A percentile compares a stretch with the other conserved stretches of the same genome.
Evolutionary conservation across 768 basidiomycete species (phyloP).

Genomic region (Butyriboletus loyo): DNA sequence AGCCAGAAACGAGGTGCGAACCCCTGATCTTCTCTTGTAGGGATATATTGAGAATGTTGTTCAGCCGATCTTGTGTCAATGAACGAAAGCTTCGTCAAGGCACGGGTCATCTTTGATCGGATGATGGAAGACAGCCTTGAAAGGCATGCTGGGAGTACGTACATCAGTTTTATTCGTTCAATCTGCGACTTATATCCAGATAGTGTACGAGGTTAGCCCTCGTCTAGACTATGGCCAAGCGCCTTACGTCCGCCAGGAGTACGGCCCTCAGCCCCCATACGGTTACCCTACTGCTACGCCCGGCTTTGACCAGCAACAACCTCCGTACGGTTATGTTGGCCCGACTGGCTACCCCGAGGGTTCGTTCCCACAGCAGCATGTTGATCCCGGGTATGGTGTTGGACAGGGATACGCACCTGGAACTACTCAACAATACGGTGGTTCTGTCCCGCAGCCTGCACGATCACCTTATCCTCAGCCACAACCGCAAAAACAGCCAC

Average conservation of each 20-base stretch:
- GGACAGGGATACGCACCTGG: constrained; percentile 22
- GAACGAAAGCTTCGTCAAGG: constrained; percentile 91
- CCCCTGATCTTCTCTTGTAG: neutral
- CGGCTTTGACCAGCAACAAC: constrained; percentile 41
- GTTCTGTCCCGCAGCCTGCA: constrained; percentile 25
- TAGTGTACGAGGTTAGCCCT: constrained; percentile 51
- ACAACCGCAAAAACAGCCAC: constrained; percentile 25
- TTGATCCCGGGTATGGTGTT: constrained; percentile 20
- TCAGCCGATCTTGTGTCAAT: constrained; percentile 90
- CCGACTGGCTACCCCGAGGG: constrained; percentile 25
- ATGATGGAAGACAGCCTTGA: constrained; percentile 93
- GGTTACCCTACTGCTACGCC: constrained; percentile 40
- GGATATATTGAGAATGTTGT: neutral
- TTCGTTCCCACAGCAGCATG: constrained; percentile 27
- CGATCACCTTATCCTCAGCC: constrained; percentile 33
- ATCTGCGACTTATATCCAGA: constrained; percentile 6
- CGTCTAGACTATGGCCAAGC: constrained; percentile 29
- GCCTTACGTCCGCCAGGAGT: constrained; percentile 31
- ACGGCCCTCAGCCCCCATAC: constrained; percentile 41
- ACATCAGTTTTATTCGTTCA: neutral
- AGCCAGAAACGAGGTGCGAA: constrained; percentile 78
- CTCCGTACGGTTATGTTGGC: constrained; percentile 25
- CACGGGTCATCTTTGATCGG: constrained; percentile 83
- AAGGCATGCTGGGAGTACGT: constrained; percentile 61
- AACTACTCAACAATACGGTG: constrained; percentile 21